Conservation (phyloP, 2,329 filamentous ascomycete genomes). For the Claviceps humidiphila region DNA sequence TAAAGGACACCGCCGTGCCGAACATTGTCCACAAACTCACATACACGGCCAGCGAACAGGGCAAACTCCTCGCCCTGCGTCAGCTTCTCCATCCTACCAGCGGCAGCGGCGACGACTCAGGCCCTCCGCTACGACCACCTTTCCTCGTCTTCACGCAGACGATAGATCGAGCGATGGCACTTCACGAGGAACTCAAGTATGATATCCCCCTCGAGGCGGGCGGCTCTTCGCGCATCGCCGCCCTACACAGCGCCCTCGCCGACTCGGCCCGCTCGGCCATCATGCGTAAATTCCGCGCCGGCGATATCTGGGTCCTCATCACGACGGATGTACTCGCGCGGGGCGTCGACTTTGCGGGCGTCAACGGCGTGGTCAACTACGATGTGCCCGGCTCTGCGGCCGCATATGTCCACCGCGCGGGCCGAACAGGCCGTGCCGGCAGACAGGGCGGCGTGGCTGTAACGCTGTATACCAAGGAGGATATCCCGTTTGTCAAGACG, state of each 20-base stretch:
- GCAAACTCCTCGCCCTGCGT: slow-evolving; percentile 81
- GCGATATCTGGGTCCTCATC: slow-evolving; percentile 92
- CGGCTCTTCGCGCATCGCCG: slow-evolving; percentile 70
- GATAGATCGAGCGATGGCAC: slow-evolving; percentile 74
- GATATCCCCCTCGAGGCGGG: slow-evolving; percentile 86
- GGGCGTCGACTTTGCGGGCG: slow-evolving; percentile 85
- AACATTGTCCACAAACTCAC: slow-evolving; percentile 81
- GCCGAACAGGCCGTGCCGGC: slow-evolving; percentile 79
- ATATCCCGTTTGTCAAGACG: slow-evolving; percentile 76
- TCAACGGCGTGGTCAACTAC: slow-evolving; percentile 96
- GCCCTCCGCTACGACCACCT: slow-evolving; percentile 60
- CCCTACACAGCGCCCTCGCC: slow-evolving; percentile 77
- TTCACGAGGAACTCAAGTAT: slow-evolving; percentile 83
- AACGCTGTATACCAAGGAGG: slow-evolving; percentile 91
- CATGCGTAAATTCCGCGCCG: slow-evolving; percentile 80
- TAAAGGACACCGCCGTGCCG: slow-evolving; percentile 91
- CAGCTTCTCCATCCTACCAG: slow-evolving; percentile 72
- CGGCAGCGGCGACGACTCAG: slow-evolving; percentile 30
- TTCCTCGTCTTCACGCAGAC: slow-evolving; percentile 96
- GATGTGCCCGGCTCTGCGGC: slow-evolving; percentile 88
- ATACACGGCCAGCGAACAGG: slow-evolving; percentile 85
- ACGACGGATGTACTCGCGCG: slow-evolving; percentile 88
- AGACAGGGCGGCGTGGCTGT: slow-evolving; percentile 79
- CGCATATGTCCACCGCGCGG: slow-evolving; percentile 84
- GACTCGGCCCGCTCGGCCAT: slow-evolving; percentile 63